Evolutionary conservation across 2,329 filamentous ascomycete genomes (phyloP), one percentile per base, ranked within the genome.

Genomic region (Kalaharituber pfeilii): DNA sequence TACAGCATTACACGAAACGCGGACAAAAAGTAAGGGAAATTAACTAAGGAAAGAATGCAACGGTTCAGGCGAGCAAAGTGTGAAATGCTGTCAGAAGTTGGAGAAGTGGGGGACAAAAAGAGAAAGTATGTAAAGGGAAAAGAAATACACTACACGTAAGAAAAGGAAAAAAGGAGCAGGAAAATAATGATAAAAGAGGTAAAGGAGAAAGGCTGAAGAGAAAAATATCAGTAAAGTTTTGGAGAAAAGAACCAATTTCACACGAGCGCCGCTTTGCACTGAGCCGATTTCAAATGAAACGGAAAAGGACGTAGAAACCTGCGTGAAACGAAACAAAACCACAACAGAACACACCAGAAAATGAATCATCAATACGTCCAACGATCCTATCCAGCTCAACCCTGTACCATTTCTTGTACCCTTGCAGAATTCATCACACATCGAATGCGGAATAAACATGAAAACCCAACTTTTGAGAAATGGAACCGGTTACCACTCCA

Each of bases 81-180:
- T 13, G 33, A 39, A 39, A 39, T n/a, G n/a, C n/a, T n/a, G n/a
- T n/a, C n/a, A n/a, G 20, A 39, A 39, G 33, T 9, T 39, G 20
- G 30, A 39, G 8, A 39, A n/a, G n/a, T 45, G 45, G 42, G 30
- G 30, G 30, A 29, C 49, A 42, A 55, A 49, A 54, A 20, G 45
- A 53, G 28, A 39, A 54, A 30, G 29, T 22, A 51, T 27, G 52
- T 27, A 54, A 42, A 44, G 49, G 29, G 50, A 55, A 54, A 26
- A 33, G 45, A 20, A 55, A 54, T 49, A 44, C 36, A 24, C 30
- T 20, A 24, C 29, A 53, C 22, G 50, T 26, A 53, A 53, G 51
- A 29, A 29, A 33, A 54, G 42, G 28, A 26, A 45, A 51, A 50
- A 55, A 20, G 27, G 49, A 53, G 13, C 26, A 50, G 24, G 33